A percentile compares a stretch with the other conserved stretches of the same genome.
Evolutionary conservation across 768 basidiomycete genomes (phyloP).

Genomic region (Dacryopinax primogenitus): DNA sequence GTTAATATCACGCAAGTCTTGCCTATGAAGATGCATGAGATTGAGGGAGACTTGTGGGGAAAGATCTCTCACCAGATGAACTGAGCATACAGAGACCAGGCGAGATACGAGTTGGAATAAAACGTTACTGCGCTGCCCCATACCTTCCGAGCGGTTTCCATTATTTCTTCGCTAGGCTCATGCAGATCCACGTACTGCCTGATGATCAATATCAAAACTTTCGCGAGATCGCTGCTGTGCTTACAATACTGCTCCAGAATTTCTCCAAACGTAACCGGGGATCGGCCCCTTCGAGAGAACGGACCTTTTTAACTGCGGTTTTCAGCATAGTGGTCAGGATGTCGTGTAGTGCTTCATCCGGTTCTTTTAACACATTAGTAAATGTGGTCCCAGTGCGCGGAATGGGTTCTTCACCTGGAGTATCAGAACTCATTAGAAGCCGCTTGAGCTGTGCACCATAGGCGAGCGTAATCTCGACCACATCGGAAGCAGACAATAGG

Average conservation of each 20-base stretch:
- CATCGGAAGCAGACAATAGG: constrained; percentile 28
- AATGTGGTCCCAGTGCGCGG: constrained; percentile 51
- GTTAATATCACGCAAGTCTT: constrained; percentile 35
- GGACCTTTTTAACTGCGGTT: constrained; percentile 49
- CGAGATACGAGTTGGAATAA: constrained; percentile 57
- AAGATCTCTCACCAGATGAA: constrained; percentile 46
- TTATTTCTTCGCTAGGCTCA: constrained; percentile 12
- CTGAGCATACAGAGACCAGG: constrained; percentile 66
- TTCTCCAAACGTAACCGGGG: constrained; percentile 69
- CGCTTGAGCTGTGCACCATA: constrained; percentile 16
- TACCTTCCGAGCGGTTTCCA: constrained; percentile 25
- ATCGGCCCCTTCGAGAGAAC: constrained; percentile 50
- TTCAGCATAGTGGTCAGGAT: constrained; percentile 46
- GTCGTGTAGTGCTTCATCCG: constrained; percentile 40
- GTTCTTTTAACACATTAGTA: constrained; percentile 52
- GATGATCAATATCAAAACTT: not conserved
- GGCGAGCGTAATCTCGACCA: constrained; percentile 17
- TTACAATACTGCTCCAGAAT: constrained; percentile 60
- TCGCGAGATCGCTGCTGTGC: constrained; percentile 23
- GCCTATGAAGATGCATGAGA: constrained; percentile 25
- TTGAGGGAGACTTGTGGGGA: constrained; percentile 17
- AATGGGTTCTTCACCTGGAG: constrained; percentile 32
- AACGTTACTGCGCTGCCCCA: constrained; percentile 57
- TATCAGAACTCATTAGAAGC: not conserved
- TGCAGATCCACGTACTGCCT: constrained; percentile 6